Base-by-base conservation (phyloP, 1,284 basidiomycete genomes). In the Phlebopus sp. region DNA sequence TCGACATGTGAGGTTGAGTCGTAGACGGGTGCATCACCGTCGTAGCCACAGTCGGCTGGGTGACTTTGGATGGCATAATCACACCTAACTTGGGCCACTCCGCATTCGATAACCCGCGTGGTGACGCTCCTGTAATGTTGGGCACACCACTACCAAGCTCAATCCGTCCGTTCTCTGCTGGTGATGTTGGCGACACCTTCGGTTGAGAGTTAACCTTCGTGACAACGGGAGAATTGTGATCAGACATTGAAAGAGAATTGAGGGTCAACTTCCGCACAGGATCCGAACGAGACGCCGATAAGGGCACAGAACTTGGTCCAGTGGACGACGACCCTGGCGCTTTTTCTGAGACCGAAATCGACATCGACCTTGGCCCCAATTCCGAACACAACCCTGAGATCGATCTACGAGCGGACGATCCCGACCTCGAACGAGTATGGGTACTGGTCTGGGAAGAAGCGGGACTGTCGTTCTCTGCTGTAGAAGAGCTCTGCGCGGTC, bases 171-270 rank as follows among this genome's bases (percentile, higher is more conserved):
- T 30, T 46, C 45, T 45, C 32, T 18, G n/a, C 32, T 35, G 32
- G 52, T 8, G 42, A 40, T 7, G 34, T 19, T 5, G 10, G 11
- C 25, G 45, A 18, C 25, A 44, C 21, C 19, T 49, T 31, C 27
- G 47, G 42, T 11, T 29, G 27, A 11, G 23, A 10, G 15, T 42
- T 52, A 19, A 59, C 42, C 25, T 44, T 51, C n/a, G 34, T 59
- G 17, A 60, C 11, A 17, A n/a, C 10, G 0, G 40, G 43, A 0
- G 48, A 29, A 29, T 10, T 19, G 37, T 19, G 27, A 35, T 47
- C 15, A 19, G 4, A 7, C 11, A 5, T 29, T 29, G 27, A 29
- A 29, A 29, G 4, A 8, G 27, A 29, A 29, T 8, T 8, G 27
- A 29, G 27, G 27, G 5, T 29, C 27, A 8, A 29, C 27, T 29